Conservation (phyloP, 2,329 filamentous ascomycete species). For the Huntiella decipiens region DNA sequence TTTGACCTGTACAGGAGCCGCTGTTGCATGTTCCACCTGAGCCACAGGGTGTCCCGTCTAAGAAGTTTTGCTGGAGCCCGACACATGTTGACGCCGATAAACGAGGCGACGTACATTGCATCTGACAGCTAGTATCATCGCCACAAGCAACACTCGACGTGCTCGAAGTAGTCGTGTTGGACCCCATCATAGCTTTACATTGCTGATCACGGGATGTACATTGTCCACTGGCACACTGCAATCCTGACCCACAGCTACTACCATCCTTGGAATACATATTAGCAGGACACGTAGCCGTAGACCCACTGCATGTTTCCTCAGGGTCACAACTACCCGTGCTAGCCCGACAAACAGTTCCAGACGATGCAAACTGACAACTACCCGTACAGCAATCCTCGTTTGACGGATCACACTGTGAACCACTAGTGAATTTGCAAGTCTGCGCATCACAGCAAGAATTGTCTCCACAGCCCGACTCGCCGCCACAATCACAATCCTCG, state of each 20-base stretch:
- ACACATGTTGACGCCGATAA: conserved; percentile 50
- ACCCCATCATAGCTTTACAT: conserved; percentile 69
- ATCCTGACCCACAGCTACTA: conserved; percentile 45
- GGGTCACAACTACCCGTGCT: conserved; percentile 73
- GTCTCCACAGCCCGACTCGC: conserved; percentile 45
- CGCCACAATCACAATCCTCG: conserved; percentile 93
- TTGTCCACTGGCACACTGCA: conserved; percentile 77
- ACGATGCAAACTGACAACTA: conserved; percentile 46
- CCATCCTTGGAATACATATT: conserved; percentile 56
- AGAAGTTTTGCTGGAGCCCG: conserved; percentile 70
- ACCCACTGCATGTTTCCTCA: conserved; percentile 63
- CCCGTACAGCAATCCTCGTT: conserved; percentile 67
- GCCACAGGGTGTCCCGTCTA: conserved; percentile 75
- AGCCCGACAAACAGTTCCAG: conserved; percentile 58
- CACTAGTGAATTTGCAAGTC: conserved; percentile 67
- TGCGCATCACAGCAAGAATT: conserved; percentile 69
- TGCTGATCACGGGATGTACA: conserved; percentile 85
- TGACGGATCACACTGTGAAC: conserved; percentile 58
- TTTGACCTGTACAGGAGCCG: conserved; percentile 56
- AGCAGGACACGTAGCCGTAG: conserved; percentile 49
- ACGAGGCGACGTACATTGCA: conserved; percentile 56
- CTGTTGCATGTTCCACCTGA: conserved; percentile 64
- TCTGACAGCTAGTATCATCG: conserved; percentile 40
- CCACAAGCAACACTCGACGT: conserved; percentile 65
- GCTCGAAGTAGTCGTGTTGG: conserved; percentile 48